Conservation (phyloP, 257 asterid species). For the Cynanchum wilfordii region DNA sequence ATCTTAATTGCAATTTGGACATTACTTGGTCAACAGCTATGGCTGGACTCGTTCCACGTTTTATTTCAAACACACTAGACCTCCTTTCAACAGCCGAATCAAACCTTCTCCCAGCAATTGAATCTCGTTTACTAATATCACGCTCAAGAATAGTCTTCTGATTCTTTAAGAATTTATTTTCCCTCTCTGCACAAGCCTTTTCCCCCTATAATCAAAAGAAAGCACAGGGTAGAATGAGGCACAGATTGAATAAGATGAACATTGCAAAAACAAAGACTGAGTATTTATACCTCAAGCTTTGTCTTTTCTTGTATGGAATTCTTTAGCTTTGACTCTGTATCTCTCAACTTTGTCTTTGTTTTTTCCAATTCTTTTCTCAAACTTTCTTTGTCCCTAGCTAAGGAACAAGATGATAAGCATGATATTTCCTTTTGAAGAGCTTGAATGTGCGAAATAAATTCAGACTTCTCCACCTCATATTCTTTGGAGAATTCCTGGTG, state of each 20-base stretch:
- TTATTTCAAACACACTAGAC: conserved; percentile 56
- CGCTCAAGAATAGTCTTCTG: conserved; percentile 88
- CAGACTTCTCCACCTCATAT: conserved; percentile 55
- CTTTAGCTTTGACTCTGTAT: conserved; percentile 78
- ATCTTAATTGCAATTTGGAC: conserved; percentile 29
- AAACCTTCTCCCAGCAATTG: conserved; percentile 53
- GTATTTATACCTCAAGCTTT: conserved; percentile 75
- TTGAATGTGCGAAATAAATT: conserved; percentile 45
- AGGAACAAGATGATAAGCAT: conserved; percentile 61
- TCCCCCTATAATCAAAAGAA: conserved; percentile 58
- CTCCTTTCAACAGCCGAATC: conserved; percentile 60
- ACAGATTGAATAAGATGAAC: background rate
- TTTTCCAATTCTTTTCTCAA: conserved; percentile 86
- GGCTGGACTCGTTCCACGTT: conserved; percentile 44
- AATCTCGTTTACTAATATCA: conserved; percentile 71
- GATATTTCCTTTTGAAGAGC: conserved; percentile 56
- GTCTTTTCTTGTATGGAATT: conserved; percentile 86
- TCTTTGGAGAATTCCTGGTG: conserved; percentile 52
- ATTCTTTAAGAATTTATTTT: conserved; percentile 58
- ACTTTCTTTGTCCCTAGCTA: conserved; percentile 82
- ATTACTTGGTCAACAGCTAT: conserved; percentile 42
- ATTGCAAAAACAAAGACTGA: conserved; percentile 15
- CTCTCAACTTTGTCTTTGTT: conserved; percentile 75
- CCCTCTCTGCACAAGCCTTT: conserved; percentile 79
- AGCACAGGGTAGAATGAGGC: conserved; percentile 2